Evolutionary conservation across 1,139 yeast genomes (phyloP), one percentile per base, ranked within the genome.

Genomic region (Yamadazyma pseudoaaseri): DNA sequence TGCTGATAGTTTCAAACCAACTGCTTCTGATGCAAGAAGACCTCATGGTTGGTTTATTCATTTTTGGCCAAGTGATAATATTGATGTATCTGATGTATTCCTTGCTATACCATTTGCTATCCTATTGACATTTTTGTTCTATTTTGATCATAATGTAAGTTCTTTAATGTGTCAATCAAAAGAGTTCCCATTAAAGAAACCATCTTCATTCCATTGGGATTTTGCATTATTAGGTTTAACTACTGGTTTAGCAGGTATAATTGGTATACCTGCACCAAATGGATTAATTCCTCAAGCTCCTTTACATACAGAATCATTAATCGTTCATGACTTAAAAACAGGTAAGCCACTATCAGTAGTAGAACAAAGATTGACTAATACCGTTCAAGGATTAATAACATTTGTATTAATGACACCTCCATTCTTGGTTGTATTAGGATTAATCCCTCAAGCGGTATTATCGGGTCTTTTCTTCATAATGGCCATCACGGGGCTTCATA

Each of bases 201-300:
- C 97, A 0, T 77, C 95, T 0, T 70, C 94, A 0, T 92, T 92
- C 58, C 97, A 92, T 59, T 92, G 92, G 81, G 98, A 92, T 58
- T 85, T 90, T 52, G 74, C 85, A 28, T 62, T 92, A 21, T 65
- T 92, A 22, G 97, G 97, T 0, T 52, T 86, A 9, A 84, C 92
- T 4, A 92, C 97, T 0, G 95, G 96, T 0, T 55, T 90, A 2
- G 71, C 96, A 3, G 97, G 97, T 0, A 58, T 90, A 1, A 52
- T 92, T 9, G 98, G 98, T 0, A 70, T 92, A 2, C 98, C 97
- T 0, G 89, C 97, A 2, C 97, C 97, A 0, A 92, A 92, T 58
- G 98, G 98, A 0, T 65, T 92, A 24, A 90, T 92, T 27, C 98
- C 98, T 0, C 98, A 92, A 56, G 97, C 97, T 0, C 98, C 97